Evolutionary conservation across 768 basidiomycete genomes (phyloP).

Genomic region (Russula griseocarnosa): DNA sequence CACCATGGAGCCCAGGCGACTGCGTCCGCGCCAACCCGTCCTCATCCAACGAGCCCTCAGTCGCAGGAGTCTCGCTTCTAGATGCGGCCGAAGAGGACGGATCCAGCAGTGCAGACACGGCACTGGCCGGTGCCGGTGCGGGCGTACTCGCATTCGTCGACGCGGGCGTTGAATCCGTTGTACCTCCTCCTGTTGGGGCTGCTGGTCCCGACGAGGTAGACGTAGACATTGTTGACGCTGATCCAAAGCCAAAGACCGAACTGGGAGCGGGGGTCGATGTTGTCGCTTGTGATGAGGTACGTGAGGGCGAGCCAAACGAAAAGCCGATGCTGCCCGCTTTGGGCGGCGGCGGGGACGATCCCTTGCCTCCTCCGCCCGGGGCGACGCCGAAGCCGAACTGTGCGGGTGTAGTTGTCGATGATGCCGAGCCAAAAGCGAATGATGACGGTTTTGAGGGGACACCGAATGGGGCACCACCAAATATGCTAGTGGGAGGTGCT

Average conservation of each 20-base stretch:
- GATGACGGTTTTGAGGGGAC: slow-evolving; percentile 8
- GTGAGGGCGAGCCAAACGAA: slow-evolving; percentile 27
- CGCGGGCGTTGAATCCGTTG: neutral
- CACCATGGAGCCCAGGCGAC: slow-evolving; percentile 43
- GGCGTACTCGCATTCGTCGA: neutral
- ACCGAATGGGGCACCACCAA: slow-evolving; percentile 16
- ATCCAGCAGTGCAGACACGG: neutral
- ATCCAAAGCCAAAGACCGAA: neutral
- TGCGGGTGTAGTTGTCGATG: slow-evolving; percentile 9
- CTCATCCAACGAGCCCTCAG: slow-evolving; percentile 31
- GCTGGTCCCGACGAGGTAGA: neutral
- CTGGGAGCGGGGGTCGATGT: neutral
- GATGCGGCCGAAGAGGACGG: slow-evolving; percentile 1
- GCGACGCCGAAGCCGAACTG: slow-evolving; percentile 25
- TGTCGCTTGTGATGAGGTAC: slow-evolving; percentile 7
- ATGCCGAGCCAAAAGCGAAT: slow-evolving; percentile 15
- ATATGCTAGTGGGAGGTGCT: slow-evolving; percentile 4
- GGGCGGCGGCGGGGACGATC: slow-evolving; percentile 13
- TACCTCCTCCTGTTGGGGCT: neutral
- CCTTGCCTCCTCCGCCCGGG: neutral
- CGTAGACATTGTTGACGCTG: neutral
- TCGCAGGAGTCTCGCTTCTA: slow-evolving; percentile 30
- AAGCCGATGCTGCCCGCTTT: slow-evolving; percentile 24
- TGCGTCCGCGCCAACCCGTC: slow-evolving; percentile 28
- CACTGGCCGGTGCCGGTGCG: neutral